Evolutionary conservation across 2,329 filamentous ascomycete species (phyloP), one percentile per base, ranked within the genome.

Genomic region (Fusarium pseudograminearum): DNA sequence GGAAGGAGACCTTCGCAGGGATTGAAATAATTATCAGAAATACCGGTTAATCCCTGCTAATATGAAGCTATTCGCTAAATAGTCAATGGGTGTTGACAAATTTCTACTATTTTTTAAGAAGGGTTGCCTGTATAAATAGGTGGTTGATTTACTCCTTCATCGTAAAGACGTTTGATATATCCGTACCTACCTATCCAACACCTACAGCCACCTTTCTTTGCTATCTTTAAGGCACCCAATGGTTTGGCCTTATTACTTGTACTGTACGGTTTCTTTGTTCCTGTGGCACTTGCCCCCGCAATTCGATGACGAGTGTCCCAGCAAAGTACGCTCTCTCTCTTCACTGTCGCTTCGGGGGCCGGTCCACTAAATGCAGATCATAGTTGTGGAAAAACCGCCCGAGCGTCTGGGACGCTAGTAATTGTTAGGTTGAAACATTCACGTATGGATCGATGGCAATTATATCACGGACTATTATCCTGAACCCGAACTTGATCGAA

Each of bases 341-440:
- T 22, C 28, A 46, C 28, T 46, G 44, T 46, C 18, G 48, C 18
- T 40, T 52, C 34, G n/a, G 34, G 24, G 48, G 24, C 9, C 5
- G 48, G 36, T 52, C 48, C 48, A 52, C 48, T 52, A 51, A 26
- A 40, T 40, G 48, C 24, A 52, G 48, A 52, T 52, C 48, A 46
- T 46, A 31, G 24, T n/a, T 45, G 14, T 24, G 11, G 16, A 51
- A 36, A 26, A 52, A 41, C 18, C 7, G 34, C 48, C 48, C 48
- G 48, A 40, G 48, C 48, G 33, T 52, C 34, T 40, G 48, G 48
- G 22, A 36, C 48, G 26, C 26, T 31, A 30, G 26, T 30, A 31
- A 30, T 45, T 26, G n/a, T 41, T 52, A 20, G n/a, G 36, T 15
- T 30, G 48, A 15, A 52, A 52, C 48, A 34, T 50, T 10, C 20